These are phyloP conservation scores for Leccinum barrowsii DNA, from an alignment of 768 basidiomycete genomes.

Conservation along the genomic window DNA sequence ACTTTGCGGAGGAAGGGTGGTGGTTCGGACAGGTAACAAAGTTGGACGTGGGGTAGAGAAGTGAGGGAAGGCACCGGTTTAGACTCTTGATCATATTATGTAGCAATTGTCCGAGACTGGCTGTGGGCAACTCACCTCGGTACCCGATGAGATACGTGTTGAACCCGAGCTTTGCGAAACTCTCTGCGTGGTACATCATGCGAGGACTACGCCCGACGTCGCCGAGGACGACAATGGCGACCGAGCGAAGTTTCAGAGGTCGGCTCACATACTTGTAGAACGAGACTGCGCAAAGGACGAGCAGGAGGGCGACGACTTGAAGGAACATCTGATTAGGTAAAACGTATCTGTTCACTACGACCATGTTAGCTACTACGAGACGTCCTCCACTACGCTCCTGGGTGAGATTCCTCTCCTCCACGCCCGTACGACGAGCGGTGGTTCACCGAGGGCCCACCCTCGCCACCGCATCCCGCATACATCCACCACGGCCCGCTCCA, in stretches of 20 bases:
- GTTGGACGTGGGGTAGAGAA: constrained; percentile 57
- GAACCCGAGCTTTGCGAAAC: constrained; percentile 79
- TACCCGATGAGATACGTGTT: constrained; percentile 83
- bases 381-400: constrained; percentile 16
- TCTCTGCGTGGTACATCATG: constrained; percentile 99
- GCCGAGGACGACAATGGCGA: constrained; percentile 89
- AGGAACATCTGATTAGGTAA: constrained; percentile 5
- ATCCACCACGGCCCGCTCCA: constrained; percentile 9
- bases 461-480: constrained; percentile 31
- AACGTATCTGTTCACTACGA: constrained; percentile 6
- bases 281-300: constrained; percentile 13
- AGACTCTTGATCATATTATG: constrained; percentile 49
- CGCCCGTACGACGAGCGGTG: constrained; percentile 10
- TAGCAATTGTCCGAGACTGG: too few species aligned
- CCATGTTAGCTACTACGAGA: constrained; percentile 12
- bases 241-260: constrained; percentile 51
- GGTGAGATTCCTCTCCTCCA: constrained; percentile 24
- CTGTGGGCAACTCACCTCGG: constrained; percentile 50
- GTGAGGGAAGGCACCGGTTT: constrained; percentile 72
- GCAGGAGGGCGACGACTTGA: constrained; percentile 7
- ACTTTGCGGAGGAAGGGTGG: constrained; percentile 49
- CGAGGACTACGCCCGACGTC: constrained; percentile 95
- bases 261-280: constrained; percentile 16
- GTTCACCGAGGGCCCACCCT: constrained; percentile 33
- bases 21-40: constrained; percentile 66